Evolutionary conservation across 2,329 filamentous ascomycete species (phyloP), one percentile per base, ranked within the genome.

Genomic region (Venturia nashicola): DNA sequence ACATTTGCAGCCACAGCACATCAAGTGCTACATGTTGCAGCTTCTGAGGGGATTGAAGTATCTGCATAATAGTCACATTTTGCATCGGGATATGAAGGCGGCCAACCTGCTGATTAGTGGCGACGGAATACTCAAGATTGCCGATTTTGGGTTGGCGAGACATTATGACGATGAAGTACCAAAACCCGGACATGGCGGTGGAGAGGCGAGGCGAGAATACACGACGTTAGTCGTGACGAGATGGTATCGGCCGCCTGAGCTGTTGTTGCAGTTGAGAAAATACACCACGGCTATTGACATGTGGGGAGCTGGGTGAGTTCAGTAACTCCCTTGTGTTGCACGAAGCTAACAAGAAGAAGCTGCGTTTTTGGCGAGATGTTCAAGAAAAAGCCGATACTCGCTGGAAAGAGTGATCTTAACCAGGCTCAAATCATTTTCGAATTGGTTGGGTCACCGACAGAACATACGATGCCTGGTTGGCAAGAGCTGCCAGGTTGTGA

Each of bases 331-430:
- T 8, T 66, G n/a, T 43, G 62, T 51, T 39, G 27, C 8, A 14
- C 46, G 18, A 14, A 36, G 59, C 64, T 67, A 73, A 62, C 69
- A 69, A 71, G 65, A 74, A 64, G 40, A 42, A 91, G 89, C n/a
- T 99, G 94, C 72, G 91, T 99, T 2, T 97, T 99, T 76, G 94
- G 91, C 61, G 94, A 99, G 74, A 99, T 99, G 93, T 88, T 97
- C 68, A 86, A 91, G 69, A 87, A 91, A 44, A 96, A 93, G 73
- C 94, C 94, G 0, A 97, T 99, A 62, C 81, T 99, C 54, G 85
- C 91, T 8, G 94, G 94, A 14, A 91, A 90, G 68, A 95, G 89
- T 69, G 94, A 99, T 71, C 77, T 85, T 7, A 88, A 97, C 71
- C 94, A 99, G 75, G 86, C 95, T 14, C 89, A 96, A 14, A 86